Evolutionary conservation across 306 rosid genomes (phyloP).

Genomic region (Echinosophora koreensis): DNA sequence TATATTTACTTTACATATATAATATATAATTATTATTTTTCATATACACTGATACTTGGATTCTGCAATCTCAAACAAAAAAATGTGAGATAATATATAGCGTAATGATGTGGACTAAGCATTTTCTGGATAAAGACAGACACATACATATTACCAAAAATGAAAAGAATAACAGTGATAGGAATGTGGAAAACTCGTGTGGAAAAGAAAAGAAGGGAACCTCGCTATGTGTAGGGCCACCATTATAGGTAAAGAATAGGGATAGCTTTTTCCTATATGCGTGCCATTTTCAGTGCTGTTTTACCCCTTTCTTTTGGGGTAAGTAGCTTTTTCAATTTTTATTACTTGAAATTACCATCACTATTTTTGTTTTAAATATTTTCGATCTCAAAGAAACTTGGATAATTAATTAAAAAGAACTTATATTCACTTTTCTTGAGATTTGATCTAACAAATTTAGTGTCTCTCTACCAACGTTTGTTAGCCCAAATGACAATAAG

Average conservation of each 20-base stretch:
- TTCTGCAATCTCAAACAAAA: too few species aligned
- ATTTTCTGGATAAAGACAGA: not conserved
- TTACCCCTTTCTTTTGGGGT: not conserved
- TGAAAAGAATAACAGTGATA: not conserved
- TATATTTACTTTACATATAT: too few species aligned
- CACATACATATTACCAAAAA: not conserved
- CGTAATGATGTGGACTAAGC: too few species aligned
- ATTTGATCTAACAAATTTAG: too few species aligned
- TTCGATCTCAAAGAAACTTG: not conserved
- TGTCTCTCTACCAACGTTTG: too few species aligned
- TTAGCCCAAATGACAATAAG: too few species aligned
- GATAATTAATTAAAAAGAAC: too few species aligned
- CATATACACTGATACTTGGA: too few species aligned
- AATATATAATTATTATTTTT: too few species aligned
- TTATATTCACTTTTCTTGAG: too few species aligned
- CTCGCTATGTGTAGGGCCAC: slow-evolving; percentile 34
- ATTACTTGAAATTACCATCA: not conserved
- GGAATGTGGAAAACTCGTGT: not conserved
- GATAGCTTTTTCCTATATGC: slow-evolving; percentile 2
- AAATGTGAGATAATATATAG: too few species aligned
- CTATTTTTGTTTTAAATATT: too few species aligned
- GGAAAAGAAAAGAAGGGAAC: not conserved
- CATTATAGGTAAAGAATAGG: not conserved
- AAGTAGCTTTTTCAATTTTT: not conserved
- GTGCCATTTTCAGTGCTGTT: slow-evolving; percentile 2